Evolutionary conservation across 140 eudicot genomes (phyloP).

Genomic region (Stevia rebaudiana): DNA sequence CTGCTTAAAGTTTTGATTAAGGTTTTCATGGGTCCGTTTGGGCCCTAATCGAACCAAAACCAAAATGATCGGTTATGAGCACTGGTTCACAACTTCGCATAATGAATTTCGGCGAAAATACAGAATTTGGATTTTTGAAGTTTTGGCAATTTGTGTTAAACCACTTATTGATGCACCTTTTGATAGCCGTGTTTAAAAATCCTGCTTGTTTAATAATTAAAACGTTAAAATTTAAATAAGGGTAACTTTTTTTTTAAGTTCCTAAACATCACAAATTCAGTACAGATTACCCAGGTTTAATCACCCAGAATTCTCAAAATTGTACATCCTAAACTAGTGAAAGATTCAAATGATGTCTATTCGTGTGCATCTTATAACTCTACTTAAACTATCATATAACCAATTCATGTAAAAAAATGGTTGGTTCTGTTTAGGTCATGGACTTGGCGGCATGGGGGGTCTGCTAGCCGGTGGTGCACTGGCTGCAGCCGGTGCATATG

Average conservation of each 20-base stretch:
- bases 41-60: not conserved
- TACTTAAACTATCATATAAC: not conserved
- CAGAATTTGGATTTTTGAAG: not conserved
- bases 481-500: constrained; percentile 78
- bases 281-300: too few relatives aligned
- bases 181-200: not conserved
- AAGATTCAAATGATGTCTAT: constrained; percentile 1
- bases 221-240: too few relatives aligned
- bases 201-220: too few relatives aligned
- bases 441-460: constrained; percentile 48
- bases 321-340: not conserved
- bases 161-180: not conserved
- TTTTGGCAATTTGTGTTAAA: not conserved
- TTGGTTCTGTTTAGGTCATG: constrained; percentile 25
- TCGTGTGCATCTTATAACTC: not conserved
- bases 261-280: too few relatives aligned
- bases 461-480: constrained; percentile 81
- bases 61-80: not conserved
- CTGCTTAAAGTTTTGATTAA: not conserved
- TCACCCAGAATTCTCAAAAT: not conserved
- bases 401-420: not conserved
- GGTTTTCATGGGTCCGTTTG: not conserved
- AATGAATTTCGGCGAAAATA: not conserved
- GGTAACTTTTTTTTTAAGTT: too few relatives aligned
- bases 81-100: not conserved